A percentile compares a stretch with the other conserved stretches of the same genome.
Conservation (phyloP, 352 stramenopile genomes). For the Phytopythium kandeliae region DNA sequence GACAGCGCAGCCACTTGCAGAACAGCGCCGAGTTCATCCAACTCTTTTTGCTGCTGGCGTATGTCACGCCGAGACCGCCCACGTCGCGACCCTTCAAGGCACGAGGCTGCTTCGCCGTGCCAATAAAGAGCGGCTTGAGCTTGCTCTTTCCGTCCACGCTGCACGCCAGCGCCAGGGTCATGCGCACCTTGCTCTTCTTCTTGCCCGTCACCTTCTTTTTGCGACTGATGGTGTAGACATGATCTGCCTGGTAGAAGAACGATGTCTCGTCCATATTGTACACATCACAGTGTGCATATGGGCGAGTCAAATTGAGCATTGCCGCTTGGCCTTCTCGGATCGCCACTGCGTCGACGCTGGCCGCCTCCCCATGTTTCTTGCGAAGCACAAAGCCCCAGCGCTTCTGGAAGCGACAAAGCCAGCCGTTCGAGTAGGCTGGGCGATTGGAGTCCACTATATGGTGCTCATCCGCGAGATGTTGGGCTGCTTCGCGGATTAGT, state of each 20-base stretch:
- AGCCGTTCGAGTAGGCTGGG: not conserved
- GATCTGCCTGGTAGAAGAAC: too few relatives aligned
- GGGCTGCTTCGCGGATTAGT: not conserved
- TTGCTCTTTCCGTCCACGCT: conserved; percentile 33
- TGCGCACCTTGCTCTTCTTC: not conserved
- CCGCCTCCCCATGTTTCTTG: conserved; percentile 6
- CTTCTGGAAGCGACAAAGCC: not conserved
- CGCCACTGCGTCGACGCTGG: not conserved
- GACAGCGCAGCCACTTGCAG: not conserved
- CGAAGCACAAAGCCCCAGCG: not conserved
- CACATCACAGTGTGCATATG: too few relatives aligned
- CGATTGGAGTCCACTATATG: not conserved
- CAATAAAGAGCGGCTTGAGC: conserved; percentile 24
- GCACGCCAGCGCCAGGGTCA: conserved; percentile 2
- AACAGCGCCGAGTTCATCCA: conserved; percentile 4
- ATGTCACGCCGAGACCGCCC: conserved; percentile 17
- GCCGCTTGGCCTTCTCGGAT: too few relatives aligned
- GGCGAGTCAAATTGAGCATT: too few relatives aligned
- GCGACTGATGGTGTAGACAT: not conserved
- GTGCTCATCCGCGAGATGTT: not conserved
- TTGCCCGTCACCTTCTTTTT: not conserved
- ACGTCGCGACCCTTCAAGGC: conserved; percentile 13
- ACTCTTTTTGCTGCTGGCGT: conserved; percentile 8
- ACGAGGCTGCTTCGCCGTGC: conserved; percentile 21
- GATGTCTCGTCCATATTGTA: too few relatives aligned